These are phyloP conservation scores for Leccinum subrobustum DNA, from an alignment of 1,284 basidiomycete genomes.

Conservation along the genomic window DNA sequence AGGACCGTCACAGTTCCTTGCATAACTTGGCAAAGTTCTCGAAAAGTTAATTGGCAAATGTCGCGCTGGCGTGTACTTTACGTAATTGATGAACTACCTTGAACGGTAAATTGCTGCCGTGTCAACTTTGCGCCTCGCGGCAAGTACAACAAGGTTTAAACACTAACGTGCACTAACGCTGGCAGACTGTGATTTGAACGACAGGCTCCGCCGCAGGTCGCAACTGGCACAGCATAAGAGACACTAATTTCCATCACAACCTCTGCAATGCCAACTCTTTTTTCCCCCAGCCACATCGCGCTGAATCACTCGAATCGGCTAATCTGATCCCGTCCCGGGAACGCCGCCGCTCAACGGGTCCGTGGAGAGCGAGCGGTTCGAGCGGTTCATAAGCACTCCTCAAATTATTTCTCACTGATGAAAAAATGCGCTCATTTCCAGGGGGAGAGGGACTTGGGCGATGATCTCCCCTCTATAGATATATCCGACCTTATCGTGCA, in stretches of 20 bases:
- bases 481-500: constrained; percentile 25
- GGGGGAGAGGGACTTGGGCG: neutral
- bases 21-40: constrained; percentile 7
- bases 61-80: neutral
- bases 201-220: neutral
- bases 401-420: neutral
- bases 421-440: constrained; percentile 2
- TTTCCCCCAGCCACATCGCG: neutral
- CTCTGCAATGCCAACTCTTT: neutral
- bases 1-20: constrained; percentile 3
- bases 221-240: no score
- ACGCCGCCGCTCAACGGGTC: neutral
- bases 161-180: neutral
- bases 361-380: neutral
- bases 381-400: neutral
- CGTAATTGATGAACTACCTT: neutral
- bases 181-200: neutral
- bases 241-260: no score
- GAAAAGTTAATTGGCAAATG: neutral
- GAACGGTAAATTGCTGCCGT: neutral
- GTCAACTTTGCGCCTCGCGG: constrained; percentile 4
- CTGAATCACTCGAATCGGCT: neutral
- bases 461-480: constrained; percentile 15
- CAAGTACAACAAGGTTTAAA: constrained; percentile 15
- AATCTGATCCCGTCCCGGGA: neutral